These are phyloP conservation scores for Clavulina sp. DNA, from an alignment of 768 basidiomycete species.

Conservation along the genomic window DNA sequence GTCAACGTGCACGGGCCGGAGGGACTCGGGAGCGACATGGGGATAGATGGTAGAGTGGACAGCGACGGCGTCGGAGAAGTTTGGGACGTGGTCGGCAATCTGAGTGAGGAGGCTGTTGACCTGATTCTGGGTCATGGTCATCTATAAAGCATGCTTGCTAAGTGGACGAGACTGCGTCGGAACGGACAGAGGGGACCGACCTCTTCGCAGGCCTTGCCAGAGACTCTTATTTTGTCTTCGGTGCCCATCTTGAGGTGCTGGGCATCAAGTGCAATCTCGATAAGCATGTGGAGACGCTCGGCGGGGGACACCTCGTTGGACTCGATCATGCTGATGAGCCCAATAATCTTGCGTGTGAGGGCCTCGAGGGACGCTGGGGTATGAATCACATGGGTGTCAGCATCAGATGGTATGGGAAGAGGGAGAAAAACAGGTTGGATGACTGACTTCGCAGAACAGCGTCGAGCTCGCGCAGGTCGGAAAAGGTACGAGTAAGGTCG, in stretches of 20 bases:
- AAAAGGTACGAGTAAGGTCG: constrained; percentile 86
- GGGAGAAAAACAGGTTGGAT: not conserved
- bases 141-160: not conserved
- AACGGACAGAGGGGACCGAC: constrained; percentile 29
- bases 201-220: constrained; percentile 77
- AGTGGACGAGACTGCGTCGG: not conserved
- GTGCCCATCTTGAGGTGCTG: constrained; percentile 78
- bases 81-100: constrained; percentile 7
- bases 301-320: constrained; percentile 30
- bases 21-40: constrained; percentile 11
- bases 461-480: constrained; percentile 94
- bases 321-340: constrained; percentile 63
- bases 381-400: not conserved
- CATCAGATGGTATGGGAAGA: not conserved
- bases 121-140: constrained; percentile 1
- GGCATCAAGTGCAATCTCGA: constrained; percentile 90
- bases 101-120: not conserved
- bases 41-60: constrained; percentile 10
- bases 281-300: constrained; percentile 69
- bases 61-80: constrained; percentile 3
- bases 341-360: constrained; percentile 64
- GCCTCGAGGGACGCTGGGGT: constrained; percentile 53
- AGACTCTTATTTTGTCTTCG: constrained; percentile 95
- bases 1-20: constrained; percentile 5
- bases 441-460: constrained; percentile 52